Evolutionary conservation across 495 filamentous ascomycete genomes (phyloP).

Genomic region (Neurospora cerealis): DNA sequence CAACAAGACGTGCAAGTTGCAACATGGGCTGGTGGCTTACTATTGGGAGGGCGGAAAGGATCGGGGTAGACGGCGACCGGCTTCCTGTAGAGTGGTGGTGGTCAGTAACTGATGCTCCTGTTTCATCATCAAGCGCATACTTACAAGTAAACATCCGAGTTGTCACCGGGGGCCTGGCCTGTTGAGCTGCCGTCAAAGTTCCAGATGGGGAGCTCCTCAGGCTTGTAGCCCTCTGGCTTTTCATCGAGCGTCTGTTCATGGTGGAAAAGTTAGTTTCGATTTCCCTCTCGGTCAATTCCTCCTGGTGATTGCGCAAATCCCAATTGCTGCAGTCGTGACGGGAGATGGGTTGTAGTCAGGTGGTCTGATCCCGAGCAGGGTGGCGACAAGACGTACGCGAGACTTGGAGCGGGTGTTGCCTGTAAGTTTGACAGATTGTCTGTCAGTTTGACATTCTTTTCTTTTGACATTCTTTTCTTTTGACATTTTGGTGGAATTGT

Average conservation of each 20-base stretch:
- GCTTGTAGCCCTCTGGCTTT: slow-evolving; percentile 47
- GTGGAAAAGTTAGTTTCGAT: not conserved
- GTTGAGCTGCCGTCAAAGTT: slow-evolving; percentile 87
- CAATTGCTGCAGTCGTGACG: not conserved
- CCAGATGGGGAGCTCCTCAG: slow-evolving; percentile 88
- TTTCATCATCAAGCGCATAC: not conserved
- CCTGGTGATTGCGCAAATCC: not conserved
- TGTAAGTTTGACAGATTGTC: not conserved
- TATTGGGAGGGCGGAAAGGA: slow-evolving; percentile 59
- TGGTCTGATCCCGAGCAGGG: slow-evolving; percentile 9
- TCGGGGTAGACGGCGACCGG: slow-evolving; percentile 64
- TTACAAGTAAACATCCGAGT: slow-evolving; percentile 85
- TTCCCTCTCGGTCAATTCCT: not conserved
- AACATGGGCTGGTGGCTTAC: slow-evolving; percentile 10
- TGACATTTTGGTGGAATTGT: not conserved
- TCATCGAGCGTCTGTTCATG: slow-evolving; percentile 43
- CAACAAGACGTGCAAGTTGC: slow-evolving; percentile 53
- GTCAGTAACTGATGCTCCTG: not conserved
- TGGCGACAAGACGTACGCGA: slow-evolving; percentile 54
- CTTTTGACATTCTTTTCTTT: not conserved
- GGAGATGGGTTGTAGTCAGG: not conserved
- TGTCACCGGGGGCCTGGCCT: slow-evolving; percentile 80
- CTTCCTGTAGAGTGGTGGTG: slow-evolving; percentile 24
- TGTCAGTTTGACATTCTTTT: not conserved
- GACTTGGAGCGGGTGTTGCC: slow-evolving; percentile 69